These are phyloP conservation scores for Lodderomyces beijingensis DNA, from an alignment of 1,139 yeast species.

Conservation along the genomic window DNA sequence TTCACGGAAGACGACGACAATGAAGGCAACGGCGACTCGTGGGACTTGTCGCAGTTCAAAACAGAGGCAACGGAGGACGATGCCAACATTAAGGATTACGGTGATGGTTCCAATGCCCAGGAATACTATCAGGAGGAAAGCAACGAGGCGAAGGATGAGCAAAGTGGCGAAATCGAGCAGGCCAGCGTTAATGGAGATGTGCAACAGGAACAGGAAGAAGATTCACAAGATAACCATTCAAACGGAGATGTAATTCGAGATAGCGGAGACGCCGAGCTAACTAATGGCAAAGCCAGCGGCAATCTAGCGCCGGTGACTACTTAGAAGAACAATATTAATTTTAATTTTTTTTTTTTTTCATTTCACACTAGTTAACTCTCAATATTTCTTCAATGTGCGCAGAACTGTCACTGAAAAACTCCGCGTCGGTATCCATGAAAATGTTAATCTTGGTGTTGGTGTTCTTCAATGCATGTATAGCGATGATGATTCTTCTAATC, in stretches of 20 bases:
- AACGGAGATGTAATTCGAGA: too few relatives aligned
- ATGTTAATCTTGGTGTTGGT: slow-evolving; percentile 31
- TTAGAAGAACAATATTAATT: too few relatives aligned
- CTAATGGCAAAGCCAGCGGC: too few relatives aligned
- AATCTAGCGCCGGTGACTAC: too few relatives aligned
- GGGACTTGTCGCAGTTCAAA: slow-evolving; percentile 68
- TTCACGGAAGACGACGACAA: slow-evolving; percentile 48
- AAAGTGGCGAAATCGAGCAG: too few relatives aligned
- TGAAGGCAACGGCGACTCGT: slow-evolving; percentile 55
- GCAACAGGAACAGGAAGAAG: too few relatives aligned
- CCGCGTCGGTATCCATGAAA: slow-evolving; percentile 35
- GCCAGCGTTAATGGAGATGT: too few relatives aligned
- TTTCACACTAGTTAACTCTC: background rate
- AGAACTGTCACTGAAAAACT: slow-evolving; percentile 22
- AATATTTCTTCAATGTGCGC: slow-evolving; percentile 10
- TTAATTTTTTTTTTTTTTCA: too few relatives aligned
- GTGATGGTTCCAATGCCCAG: slow-evolving; percentile 34
- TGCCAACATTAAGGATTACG: slow-evolving; percentile 50
- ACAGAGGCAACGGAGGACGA: slow-evolving; percentile 40
- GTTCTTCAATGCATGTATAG: slow-evolving; percentile 36
- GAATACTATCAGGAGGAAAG: slow-evolving; percentile 19
- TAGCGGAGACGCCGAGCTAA: too few relatives aligned
- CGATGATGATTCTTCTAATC: slow-evolving; percentile 40
- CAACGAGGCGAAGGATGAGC: background rate
- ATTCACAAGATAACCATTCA: too few relatives aligned